A percentile compares a stretch with the other conserved stretches of the same genome.
Conservation (phyloP, 495 filamentous ascomycete species). For the Parachaetomium inaequale region DNA sequence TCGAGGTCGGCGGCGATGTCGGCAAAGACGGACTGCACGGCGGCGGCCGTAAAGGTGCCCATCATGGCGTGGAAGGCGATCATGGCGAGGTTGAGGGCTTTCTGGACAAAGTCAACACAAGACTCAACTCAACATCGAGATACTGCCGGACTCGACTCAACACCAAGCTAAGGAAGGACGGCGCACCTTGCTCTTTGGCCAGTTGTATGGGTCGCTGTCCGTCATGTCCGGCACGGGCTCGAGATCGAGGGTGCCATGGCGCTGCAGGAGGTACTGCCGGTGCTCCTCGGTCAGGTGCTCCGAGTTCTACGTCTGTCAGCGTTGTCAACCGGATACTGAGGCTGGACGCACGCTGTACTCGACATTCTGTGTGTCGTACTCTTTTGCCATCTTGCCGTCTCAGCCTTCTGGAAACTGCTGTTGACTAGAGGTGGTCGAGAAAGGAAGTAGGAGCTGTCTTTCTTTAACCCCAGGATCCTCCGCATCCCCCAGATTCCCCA, state of each 20-base stretch:
- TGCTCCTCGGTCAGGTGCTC: neutral
- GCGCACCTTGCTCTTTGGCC: neutral
- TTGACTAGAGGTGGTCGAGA: neutral
- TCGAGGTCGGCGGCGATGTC: conserved; percentile 5
- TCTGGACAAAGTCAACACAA: neutral
- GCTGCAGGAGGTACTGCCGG: conserved; percentile 7
- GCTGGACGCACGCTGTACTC: neutral
- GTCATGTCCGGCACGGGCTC: conserved; percentile 10
- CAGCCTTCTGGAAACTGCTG: neutral
- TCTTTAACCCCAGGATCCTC: neutral
- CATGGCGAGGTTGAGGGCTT: conserved; percentile 4
- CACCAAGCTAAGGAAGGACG: too few species aligned
- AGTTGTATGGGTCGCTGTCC: conserved; percentile 9
- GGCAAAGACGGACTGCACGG: conserved; percentile 1
- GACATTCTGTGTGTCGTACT: neutral
- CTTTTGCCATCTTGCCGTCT: neutral
- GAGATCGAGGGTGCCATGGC: conserved; percentile 12
- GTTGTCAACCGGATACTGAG: neutral
- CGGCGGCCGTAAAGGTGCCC: conserved; percentile 5
- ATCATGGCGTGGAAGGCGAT: conserved; percentile 13
- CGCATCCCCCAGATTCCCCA: conserved; percentile 7
- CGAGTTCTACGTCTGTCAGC: neutral
- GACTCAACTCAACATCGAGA: too few species aligned
- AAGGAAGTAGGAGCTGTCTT: neutral
- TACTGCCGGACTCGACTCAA: too few species aligned